Percentiles rank a stretch among this genome's conserved stretches.
Evolutionary conservation across 768 basidiomycete genomes (phyloP).

Genomic region (Hortiboletus flavorubellus): DNA sequence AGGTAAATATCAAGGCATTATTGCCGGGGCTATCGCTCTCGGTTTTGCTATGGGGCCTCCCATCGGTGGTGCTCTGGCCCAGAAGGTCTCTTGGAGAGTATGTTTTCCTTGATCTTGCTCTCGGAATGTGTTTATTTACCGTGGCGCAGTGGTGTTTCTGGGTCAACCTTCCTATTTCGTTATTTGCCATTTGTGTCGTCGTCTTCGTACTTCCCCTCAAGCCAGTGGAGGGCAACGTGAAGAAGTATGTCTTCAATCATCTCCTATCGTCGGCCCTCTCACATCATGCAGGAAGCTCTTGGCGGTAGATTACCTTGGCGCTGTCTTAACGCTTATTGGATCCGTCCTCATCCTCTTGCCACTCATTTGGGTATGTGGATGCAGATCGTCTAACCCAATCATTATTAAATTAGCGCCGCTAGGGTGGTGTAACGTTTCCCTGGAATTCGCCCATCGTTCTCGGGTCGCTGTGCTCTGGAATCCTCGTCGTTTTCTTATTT

Average conservation of each 20-base stretch:
- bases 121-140: neutral
- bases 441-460: constrained; percentile 69
- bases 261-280: neutral
- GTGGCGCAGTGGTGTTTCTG: constrained; percentile 66
- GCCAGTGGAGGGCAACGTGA: constrained; percentile 58
- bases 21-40: constrained; percentile 50
- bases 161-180: constrained; percentile 62
- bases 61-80: constrained; percentile 60
- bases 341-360: constrained; percentile 65
- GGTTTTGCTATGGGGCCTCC: constrained; percentile 68
- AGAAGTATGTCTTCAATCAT: constrained; percentile 32
- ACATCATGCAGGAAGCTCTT: constrained; percentile 50
- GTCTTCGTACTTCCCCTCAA: constrained; percentile 66
- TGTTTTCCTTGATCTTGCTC: constrained; percentile 15
- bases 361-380: constrained; percentile 59
- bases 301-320: constrained; percentile 63
- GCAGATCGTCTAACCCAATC: neutral
- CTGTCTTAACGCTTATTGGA: constrained; percentile 53
- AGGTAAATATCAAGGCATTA: constrained; percentile 78
- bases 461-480: constrained; percentile 53
- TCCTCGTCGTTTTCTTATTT: constrained; percentile 54
- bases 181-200: constrained; percentile 52
- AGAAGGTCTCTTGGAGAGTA: constrained; percentile 63
- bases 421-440: constrained; percentile 72
- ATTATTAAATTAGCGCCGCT: constrained; percentile 1